phyloP scores from a whole-genome alignment of 2,329 filamentous ascomycete genomes.

The Drechslera avenae region DNA sequence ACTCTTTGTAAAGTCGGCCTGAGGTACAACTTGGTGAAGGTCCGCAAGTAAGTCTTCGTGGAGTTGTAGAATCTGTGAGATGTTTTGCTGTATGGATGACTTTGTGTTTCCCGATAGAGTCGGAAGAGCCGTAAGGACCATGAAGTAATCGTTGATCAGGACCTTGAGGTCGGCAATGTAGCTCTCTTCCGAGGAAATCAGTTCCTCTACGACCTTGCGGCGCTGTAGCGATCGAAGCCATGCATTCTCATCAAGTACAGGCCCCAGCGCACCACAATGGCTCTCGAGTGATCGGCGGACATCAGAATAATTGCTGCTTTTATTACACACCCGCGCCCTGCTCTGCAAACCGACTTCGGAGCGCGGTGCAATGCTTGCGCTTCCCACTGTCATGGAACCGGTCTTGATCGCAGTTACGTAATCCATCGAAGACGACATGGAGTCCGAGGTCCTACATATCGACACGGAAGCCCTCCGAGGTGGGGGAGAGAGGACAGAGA shows the following conservation, averaged over 20 bases:
- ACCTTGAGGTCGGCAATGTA: conserved; percentile 89
- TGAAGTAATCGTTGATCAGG: conserved; percentile 69
- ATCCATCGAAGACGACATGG: conserved; percentile 75
- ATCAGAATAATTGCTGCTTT: conserved; percentile 63
- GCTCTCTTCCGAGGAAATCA: conserved; percentile 83
- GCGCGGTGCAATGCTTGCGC: conserved; percentile 69
- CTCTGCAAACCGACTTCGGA: conserved; percentile 64
- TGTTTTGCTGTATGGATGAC: conserved; percentile 76
- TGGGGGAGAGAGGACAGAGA: conserved; percentile 15
- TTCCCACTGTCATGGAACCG: conserved; percentile 76
- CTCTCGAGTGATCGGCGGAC: conserved; percentile 68
- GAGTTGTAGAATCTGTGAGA: conserved; percentile 78
- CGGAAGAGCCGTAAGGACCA: conserved; percentile 71
- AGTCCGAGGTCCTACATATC: conserved; percentile 52
- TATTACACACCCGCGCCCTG: conserved; percentile 63
- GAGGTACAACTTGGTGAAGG: conserved; percentile 72
- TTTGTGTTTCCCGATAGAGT: conserved; percentile 67
- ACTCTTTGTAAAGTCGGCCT: conserved; percentile 58
- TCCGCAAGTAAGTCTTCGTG: conserved; percentile 82
- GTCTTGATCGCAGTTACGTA: conserved; percentile 84
- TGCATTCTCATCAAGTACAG: conserved; percentile 69
- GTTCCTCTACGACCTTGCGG: conserved; percentile 79
- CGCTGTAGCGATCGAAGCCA: conserved; percentile 74
- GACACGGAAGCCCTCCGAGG: conserved; percentile 17
- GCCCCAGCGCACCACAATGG: conserved; percentile 51